A percentile compares a stretch with the other conserved stretches of the same genome.
phyloP scores from a whole-genome alignment of 2,329 filamentous ascomycete genomes.

The Microsporum ferrugineum region DNA sequence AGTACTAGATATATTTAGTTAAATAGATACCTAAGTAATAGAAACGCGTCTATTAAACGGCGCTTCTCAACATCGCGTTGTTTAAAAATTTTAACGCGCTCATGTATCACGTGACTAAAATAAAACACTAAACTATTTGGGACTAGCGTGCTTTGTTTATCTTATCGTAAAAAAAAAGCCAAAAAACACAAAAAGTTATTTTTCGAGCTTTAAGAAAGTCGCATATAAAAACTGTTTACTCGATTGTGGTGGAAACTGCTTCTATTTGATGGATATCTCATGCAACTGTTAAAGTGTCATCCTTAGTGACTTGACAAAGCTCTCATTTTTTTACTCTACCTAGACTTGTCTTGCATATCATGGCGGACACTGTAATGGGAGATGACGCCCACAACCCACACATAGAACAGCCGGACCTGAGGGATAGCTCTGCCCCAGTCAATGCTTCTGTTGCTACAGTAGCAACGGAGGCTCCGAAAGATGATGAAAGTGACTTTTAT shows the following conservation, averaged over 20 bases:
- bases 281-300: not conserved
- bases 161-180: not conserved
- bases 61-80: not conserved
- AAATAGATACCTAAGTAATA: too few relatives aligned
- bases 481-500: constrained; percentile 34
- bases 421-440: constrained; percentile 21
- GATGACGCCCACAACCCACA: constrained; percentile 16
- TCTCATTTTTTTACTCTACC: not conserved
- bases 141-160: not conserved
- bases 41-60: too few relatives aligned
- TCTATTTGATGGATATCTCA: not conserved
- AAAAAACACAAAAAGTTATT: not conserved
- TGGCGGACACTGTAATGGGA: constrained; percentile 10
- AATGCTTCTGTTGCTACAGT: constrained; percentile 13
- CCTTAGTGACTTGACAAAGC: not conserved
- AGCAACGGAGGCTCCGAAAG: constrained; percentile 22
- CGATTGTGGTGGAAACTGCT: not conserved
- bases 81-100: not conserved
- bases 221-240: not conserved
- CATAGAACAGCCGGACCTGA: constrained; percentile 20
- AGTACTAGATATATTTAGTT: too few relatives aligned
- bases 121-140: not conserved
- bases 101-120: not conserved
- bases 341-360: not conserved
- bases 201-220: not conserved